These are phyloP conservation scores for Crepidotus variabilis DNA, from an alignment of 768 basidiomycete genomes.

Conservation along the genomic window DNA sequence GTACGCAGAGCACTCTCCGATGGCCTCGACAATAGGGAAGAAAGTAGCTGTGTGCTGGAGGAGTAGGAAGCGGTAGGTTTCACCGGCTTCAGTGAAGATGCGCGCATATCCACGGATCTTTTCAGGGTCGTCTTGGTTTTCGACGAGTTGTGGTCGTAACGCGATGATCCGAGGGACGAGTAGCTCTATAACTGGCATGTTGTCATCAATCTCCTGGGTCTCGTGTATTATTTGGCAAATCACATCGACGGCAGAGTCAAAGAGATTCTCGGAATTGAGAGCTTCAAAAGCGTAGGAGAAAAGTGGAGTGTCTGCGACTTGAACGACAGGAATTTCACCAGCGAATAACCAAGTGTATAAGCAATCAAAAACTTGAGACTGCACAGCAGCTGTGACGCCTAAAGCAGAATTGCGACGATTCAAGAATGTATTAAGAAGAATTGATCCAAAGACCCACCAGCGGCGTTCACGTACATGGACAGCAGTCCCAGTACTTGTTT, in stretches of 20 bases:
- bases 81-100: slow-evolving; percentile 95
- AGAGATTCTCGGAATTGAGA: slow-evolving; percentile 78
- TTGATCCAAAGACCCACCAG: slow-evolving; percentile 51
- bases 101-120: slow-evolving; percentile 86
- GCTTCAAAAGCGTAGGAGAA: slow-evolving; percentile 84
- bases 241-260: slow-evolving; percentile 89
- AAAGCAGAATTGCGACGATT: slow-evolving; percentile 8
- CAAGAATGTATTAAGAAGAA: background rate
- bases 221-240: slow-evolving; percentile 96
- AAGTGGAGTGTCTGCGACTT: slow-evolving; percentile 73
- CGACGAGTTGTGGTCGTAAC: slow-evolving; percentile 58
- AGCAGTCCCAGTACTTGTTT: slow-evolving; percentile 73
- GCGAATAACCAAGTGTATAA: slow-evolving; percentile 85
- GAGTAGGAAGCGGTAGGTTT: slow-evolving; percentile 87
- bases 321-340: slow-evolving; percentile 69
- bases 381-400: slow-evolving; percentile 83
- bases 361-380: slow-evolving; percentile 79
- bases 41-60: slow-evolving; percentile 89
- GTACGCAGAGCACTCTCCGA: slow-evolving; percentile 90
- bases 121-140: slow-evolving; percentile 74
- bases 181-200: slow-evolving; percentile 82
- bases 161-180: slow-evolving; percentile 85
- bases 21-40: slow-evolving; percentile 92
- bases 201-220: slow-evolving; percentile 95
- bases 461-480: slow-evolving; percentile 83